Conservation (phyloP, 2,329 filamentous ascomycete genomes). For the Talaromyces sp. region DNA sequence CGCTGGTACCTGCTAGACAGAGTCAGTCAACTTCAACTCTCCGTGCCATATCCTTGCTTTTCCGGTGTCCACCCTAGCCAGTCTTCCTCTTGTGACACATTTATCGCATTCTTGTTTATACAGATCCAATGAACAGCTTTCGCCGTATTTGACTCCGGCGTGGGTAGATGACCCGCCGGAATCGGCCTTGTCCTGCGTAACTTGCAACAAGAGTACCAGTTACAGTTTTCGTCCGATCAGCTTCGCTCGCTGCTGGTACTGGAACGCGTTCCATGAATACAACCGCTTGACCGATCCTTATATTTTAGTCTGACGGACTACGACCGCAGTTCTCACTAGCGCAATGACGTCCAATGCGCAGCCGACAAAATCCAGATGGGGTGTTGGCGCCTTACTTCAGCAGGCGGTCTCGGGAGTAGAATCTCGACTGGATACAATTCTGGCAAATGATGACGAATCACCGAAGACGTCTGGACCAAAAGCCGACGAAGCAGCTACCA, state of each 20-base stretch:
- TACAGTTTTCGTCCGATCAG: not conserved
- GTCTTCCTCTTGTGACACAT: not conserved
- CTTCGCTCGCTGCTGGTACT: not conserved
- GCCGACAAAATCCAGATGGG: conserved; percentile 63
- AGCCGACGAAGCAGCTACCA: conserved; percentile 27
- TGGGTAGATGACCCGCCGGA: conserved; percentile 7
- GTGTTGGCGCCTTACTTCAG: conserved; percentile 66
- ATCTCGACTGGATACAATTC: conserved; percentile 84
- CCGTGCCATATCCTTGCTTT: not conserved
- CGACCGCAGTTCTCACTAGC: not conserved
- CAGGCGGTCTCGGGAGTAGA: conserved; percentile 93
- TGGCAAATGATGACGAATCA: conserved; percentile 69
- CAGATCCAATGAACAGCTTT: not conserved
- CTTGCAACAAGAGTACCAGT: not conserved
- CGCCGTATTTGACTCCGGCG: not conserved
- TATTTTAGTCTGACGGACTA: not conserved
- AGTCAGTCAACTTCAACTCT: not conserved
- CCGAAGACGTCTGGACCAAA: conserved; percentile 26
- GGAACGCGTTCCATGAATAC: not conserved
- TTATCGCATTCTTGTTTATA: not conserved
- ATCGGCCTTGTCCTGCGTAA: conserved; percentile 7
- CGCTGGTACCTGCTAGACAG: conserved; percentile 6
- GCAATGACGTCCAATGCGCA: conserved; percentile 34
- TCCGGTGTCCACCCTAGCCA: not conserved
- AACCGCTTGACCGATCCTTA: not conserved